A percentile compares a stretch with the other conserved stretches of the same genome.
Evolutionary conservation across 2,329 filamentous ascomycete genomes (phyloP).

Genomic region (Monilinia fructicola): DNA sequence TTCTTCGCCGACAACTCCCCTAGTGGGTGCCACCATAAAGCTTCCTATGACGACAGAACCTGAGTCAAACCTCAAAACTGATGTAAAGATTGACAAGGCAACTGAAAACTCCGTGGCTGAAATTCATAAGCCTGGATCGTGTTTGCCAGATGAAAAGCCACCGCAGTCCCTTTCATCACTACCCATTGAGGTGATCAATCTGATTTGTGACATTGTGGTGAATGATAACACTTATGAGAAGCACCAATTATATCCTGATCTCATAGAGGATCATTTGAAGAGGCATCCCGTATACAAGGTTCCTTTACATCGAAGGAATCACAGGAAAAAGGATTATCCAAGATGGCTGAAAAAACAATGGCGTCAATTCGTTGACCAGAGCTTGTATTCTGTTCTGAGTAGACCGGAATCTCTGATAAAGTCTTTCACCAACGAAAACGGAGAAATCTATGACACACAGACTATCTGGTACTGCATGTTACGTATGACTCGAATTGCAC

Average conservation of each 20-base stretch:
- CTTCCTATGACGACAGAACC: neutral
- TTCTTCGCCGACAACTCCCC: conserved; percentile 9
- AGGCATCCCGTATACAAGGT: conserved; percentile 20
- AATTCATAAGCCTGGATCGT: neutral
- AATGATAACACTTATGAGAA: conserved; percentile 55
- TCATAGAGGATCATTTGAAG: conserved; percentile 26
- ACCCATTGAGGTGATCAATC: conserved; percentile 56
- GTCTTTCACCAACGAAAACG: conserved; percentile 55
- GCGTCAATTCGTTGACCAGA: conserved; percentile 63
- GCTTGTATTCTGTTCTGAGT: conserved; percentile 62
- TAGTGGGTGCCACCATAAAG: neutral
- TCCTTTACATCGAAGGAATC: conserved; percentile 12
- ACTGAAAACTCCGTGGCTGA: neutral
- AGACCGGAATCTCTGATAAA: conserved; percentile 54
- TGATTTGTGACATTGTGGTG: conserved; percentile 60
- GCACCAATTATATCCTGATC: conserved; percentile 47
- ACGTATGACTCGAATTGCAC: conserved; percentile 56
- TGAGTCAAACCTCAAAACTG: neutral
- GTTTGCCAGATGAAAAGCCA: conserved; percentile 33
- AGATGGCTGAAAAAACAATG: conserved; percentile 45
- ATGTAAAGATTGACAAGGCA: neutral
- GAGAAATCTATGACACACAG: conserved; percentile 58
- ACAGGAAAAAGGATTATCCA: neutral
- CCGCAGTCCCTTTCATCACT: conserved; percentile 59
- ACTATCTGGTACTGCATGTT: conserved; percentile 64